These are phyloP conservation scores for Talaromyces proteolyticus DNA, from an alignment of 495 filamentous ascomycete species.

Conservation along the genomic window DNA sequence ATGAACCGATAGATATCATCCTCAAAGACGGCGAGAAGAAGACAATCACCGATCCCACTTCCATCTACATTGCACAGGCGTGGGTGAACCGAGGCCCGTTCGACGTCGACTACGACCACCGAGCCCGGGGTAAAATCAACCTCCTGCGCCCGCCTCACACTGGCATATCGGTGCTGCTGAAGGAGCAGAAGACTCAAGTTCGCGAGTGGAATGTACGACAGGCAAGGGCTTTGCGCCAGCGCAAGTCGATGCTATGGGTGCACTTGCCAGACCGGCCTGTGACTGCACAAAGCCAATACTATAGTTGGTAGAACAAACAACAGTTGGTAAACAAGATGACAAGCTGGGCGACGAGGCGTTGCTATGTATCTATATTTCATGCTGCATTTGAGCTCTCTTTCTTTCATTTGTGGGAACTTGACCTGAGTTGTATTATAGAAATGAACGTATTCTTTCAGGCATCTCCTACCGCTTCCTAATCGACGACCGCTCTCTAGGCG, in stretches of 20 bases:
- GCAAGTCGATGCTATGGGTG: slow-evolving; percentile 71
- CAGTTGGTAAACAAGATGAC: too few relatives aligned
- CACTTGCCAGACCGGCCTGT: slow-evolving; percentile 67
- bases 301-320: slow-evolving; percentile 63
- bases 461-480: too few relatives aligned
- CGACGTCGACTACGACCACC: slow-evolving; percentile 47
- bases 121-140: slow-evolving; percentile 63
- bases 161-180: slow-evolving; percentile 74
- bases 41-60: slow-evolving; percentile 59
- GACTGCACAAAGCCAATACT: slow-evolving; percentile 72
- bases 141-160: slow-evolving; percentile 60
- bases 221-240: slow-evolving; percentile 61
- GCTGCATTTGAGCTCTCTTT: neutral
- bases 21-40: slow-evolving; percentile 44
- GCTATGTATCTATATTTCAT: neutral
- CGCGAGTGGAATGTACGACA: slow-evolving; percentile 70
- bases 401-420: neutral
- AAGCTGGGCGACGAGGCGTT: neutral
- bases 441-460: too few relatives aligned
- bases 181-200: slow-evolving; percentile 87
- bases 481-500: too few relatives aligned
- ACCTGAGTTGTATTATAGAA: slow-evolving; percentile 5
- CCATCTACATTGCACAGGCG: slow-evolving; percentile 81
- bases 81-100: slow-evolving; percentile 80
- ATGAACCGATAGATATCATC: slow-evolving; percentile 32